Percentiles rank a stretch among this genome's conserved stretches.
Evolutionary conservation across 768 basidiomycete genomes (phyloP).

Genomic region (Trametes cubensis): DNA sequence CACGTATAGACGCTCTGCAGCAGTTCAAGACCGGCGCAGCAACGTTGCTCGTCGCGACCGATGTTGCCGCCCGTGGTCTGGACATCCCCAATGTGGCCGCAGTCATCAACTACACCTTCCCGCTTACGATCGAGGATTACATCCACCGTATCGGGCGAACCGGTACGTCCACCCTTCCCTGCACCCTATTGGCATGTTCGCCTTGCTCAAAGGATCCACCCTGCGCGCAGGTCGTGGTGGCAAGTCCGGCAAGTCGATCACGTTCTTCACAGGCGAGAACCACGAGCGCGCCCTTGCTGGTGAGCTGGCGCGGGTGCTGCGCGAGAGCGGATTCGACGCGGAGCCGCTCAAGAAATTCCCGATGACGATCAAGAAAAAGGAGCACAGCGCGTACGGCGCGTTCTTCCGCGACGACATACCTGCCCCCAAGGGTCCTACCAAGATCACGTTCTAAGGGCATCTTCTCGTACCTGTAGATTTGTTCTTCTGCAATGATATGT

Average conservation of each 20-base stretch:
- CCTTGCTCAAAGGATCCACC: too few relatives aligned
- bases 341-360: conserved; percentile 85
- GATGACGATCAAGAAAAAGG: conserved; percentile 96
- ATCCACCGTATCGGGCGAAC: conserved; percentile 90
- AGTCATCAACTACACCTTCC: conserved; percentile 98
- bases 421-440: conserved; percentile 64
- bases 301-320: conserved; percentile 87
- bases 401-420: conserved; percentile 76
- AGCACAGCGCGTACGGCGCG: conserved; percentile 87
- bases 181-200: neutral
- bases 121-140: conserved; percentile 92
- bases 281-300: conserved; percentile 89
- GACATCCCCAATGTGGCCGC: conserved; percentile 96
- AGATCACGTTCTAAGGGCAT: conserved; percentile 61
- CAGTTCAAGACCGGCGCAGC: conserved; percentile 83
- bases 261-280: conserved; percentile 93
- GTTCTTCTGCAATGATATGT: too few relatives aligned
- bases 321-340: conserved; percentile 83
- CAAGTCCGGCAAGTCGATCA: conserved; percentile 86
- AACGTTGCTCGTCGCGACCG: conserved; percentile 89
- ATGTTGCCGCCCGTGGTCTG: conserved; percentile 94
- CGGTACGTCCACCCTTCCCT: conserved; percentile 43
- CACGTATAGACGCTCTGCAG: conserved; percentile 83
- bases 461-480: neutral
- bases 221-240: conserved; percentile 75